phyloP scores from a whole-genome alignment of 768 basidiomycete species.

The Pleurotus tuoliensis region DNA sequence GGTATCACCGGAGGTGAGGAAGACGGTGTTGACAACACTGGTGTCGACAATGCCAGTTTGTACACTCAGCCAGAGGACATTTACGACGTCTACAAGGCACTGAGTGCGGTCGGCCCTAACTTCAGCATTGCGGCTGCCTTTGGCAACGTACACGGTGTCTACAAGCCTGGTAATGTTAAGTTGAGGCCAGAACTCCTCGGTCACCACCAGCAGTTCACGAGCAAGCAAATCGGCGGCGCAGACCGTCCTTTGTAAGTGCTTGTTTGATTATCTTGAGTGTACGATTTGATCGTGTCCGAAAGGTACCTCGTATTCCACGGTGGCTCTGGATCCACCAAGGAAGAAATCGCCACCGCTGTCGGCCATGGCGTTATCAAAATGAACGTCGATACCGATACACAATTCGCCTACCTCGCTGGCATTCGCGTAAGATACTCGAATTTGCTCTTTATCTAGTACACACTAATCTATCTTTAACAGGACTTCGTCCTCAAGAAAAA shows the following conservation, averaged over 20 bases:
- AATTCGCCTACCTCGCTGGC: constrained; percentile 87
- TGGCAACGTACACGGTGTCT: constrained; percentile 98
- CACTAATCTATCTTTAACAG: constrained; percentile 25
- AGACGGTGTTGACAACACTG: constrained; percentile 98
- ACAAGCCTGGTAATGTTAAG: constrained; percentile 97
- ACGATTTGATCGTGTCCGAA: constrained; percentile 1
- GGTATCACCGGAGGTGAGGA: constrained; percentile 99
- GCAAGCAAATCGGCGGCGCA: constrained; percentile 59
- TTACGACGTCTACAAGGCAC: constrained; percentile 84
- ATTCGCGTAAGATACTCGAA: constrained; percentile 52
- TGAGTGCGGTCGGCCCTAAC: constrained; percentile 81
- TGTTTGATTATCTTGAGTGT: neutral
- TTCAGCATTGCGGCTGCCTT: constrained; percentile 98
- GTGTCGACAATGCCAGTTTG: constrained; percentile 86
- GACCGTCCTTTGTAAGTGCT: constrained; percentile 78
- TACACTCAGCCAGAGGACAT: constrained; percentile 99
- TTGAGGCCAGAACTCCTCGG: constrained; percentile 88
- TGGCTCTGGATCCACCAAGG: constrained; percentile 95
- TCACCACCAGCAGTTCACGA: constrained; percentile 83
- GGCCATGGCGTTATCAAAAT: constrained; percentile 95
- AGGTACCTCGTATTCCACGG: constrained; percentile 99
- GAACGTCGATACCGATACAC: constrained; percentile 97
- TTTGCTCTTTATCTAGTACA: neutral
- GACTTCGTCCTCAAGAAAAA: constrained; percentile 86
- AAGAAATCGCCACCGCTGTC: constrained; percentile 93